A percentile compares a stretch with the other conserved stretches of the same genome.
Conservation (phyloP, 768 basidiomycete genomes). For the Hortiboletus campestris region DNA sequence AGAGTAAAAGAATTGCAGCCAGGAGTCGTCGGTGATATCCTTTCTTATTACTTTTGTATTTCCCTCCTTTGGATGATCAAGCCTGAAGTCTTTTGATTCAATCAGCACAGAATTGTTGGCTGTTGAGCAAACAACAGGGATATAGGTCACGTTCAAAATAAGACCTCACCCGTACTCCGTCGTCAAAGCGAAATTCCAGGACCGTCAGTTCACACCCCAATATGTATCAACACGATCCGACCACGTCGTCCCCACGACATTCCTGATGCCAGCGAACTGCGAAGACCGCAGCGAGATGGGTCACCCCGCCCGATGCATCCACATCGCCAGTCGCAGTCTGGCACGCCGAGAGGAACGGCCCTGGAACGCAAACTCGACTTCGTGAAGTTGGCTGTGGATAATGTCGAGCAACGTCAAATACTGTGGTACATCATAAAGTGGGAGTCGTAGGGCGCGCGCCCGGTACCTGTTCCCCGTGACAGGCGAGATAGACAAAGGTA, state of each 20-base stretch:
- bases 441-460: slow-evolving; percentile 18
- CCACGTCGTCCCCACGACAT: slow-evolving; percentile 34
- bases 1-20: slow-evolving; percentile 50
- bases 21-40: slow-evolving; percentile 33
- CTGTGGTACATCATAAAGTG: slow-evolving; percentile 20
- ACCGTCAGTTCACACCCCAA: slow-evolving; percentile 10
- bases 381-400: slow-evolving; percentile 6
- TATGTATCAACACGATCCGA: slow-evolving; percentile 23
- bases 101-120: neutral
- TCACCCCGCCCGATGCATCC: slow-evolving; percentile 25
- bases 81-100: neutral
- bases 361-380: slow-evolving; percentile 29
- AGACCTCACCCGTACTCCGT: neutral
- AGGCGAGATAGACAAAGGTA: slow-evolving; percentile 27
- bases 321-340: slow-evolving; percentile 27
- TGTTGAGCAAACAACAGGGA: neutral
- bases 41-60: slow-evolving; percentile 5
- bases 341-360: slow-evolving; percentile 34
- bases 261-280: slow-evolving; percentile 27
- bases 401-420: slow-evolving; percentile 24
- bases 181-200: neutral
- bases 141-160: neutral
- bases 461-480: slow-evolving; percentile 23
- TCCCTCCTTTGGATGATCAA: neutral
- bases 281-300: slow-evolving; percentile 32